A percentile compares a stretch with the other conserved stretches of the same genome.
These are phyloP conservation scores for Cryphonectria parasitica DNA, from an alignment of 2,329 filamentous ascomycete genomes.

Conservation along the genomic window DNA sequence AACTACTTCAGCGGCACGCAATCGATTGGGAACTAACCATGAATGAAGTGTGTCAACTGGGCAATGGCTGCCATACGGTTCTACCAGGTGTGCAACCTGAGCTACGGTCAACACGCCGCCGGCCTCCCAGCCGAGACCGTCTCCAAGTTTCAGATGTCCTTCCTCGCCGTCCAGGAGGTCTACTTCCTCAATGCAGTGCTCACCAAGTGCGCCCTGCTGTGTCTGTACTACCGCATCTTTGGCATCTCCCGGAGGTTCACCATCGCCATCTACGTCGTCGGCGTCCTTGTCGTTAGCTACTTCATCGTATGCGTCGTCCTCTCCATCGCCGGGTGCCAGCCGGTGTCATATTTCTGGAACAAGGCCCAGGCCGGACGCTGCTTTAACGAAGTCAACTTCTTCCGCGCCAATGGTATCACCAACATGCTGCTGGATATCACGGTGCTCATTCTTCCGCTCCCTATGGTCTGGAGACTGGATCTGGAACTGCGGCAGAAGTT, in stretches of 20 bases:
- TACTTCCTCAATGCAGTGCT: constrained; percentile 18
- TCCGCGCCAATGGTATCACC: constrained; percentile 15
- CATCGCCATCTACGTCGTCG: background rate
- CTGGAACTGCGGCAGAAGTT: constrained; percentile 4
- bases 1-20: too few relatives aligned
- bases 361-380: background rate
- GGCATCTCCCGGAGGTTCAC: constrained; percentile 12
- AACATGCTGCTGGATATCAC: constrained; percentile 19
- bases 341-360: constrained; percentile 20
- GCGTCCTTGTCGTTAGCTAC: constrained; percentile 8
- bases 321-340: constrained; percentile 8
- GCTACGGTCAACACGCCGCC: constrained; percentile 12
- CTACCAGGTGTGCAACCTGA: background rate
- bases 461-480: constrained; percentile 17
- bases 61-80: constrained; percentile 16
- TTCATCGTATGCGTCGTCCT: constrained; percentile 11
- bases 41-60: constrained; percentile 12
- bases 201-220: constrained; percentile 11
- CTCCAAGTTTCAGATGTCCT: constrained; percentile 12
- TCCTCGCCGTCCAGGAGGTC: constrained; percentile 14
- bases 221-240: constrained; percentile 14
- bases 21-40: background rate
- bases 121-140: background rate
- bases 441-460: constrained; percentile 9
- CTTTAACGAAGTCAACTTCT: constrained; percentile 15